Evolutionary conservation across 345 rosid species (phyloP), one percentile per base, ranked within the genome.

Genomic region (Psidium friedrichsthalianum): DNA sequence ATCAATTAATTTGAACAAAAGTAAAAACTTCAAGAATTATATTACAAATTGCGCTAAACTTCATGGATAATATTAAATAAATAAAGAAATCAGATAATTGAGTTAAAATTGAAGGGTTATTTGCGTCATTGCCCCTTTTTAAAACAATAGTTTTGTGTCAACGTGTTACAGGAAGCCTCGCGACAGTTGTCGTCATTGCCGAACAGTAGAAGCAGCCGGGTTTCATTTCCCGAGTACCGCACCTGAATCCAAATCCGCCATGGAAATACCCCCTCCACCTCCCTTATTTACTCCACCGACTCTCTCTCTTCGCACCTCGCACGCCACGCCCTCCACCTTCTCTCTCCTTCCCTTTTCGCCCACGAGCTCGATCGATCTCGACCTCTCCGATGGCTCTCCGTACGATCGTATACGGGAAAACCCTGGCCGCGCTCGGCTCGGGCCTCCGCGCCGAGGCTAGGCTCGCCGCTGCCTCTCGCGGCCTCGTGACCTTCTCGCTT

Each of bases 401-500:
- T 69, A 86, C 90, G 44, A 57, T 93, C 24, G 83, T 89, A 82
- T 84, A 86, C 88, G 86, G 89, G 55, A 91, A 84, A 89, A 82
- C 92, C 90, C 90, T 89, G n/a, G 74, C 82, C 76, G 58, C 69
- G 21, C 57, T 82, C 57, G 22, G 81, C 81, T 74, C 81, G 16
- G 82, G 82, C 86, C 52, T 82, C 74, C 58, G 51, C 11, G 78
- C 83, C 53, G 27, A 82, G 81, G 85, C 49, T 76, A 40, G 86
- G 64, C 74, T 57, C 7, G 12, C 52, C 74, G 29, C 82, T 83
- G 6, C 49, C 74, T 74, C 21, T 47, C 94, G 95, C 5, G 89
- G 91, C 44, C 58, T 94, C 32, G 89, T 93, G 89, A 95, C 99
- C 21, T 88, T 93, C 88, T 88, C 98, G 55, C 98, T 97, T 78